These are phyloP conservation scores for Paramecium pentaurelia DNA, from an alignment of 73 alveolate genomes.

Conservation along the genomic window DNA sequence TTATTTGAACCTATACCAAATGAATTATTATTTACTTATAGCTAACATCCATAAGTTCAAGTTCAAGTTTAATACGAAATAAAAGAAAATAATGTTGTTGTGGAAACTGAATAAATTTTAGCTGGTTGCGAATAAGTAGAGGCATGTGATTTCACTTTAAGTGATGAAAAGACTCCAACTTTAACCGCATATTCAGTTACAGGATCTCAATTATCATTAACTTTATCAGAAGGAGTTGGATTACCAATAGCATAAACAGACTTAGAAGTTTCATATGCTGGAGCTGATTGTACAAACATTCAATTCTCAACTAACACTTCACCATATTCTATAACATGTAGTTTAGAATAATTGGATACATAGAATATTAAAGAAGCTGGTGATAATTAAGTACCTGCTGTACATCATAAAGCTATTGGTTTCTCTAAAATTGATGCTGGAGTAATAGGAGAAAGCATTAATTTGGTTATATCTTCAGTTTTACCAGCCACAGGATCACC, in stretches of 20 bases:
- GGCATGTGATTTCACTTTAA: constrained; percentile 15
- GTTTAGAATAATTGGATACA: neutral
- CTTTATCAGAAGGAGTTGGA: neutral
- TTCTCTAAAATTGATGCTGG: neutral
- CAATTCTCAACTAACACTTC: neutral
- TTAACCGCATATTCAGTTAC: neutral
- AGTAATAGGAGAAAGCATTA: neutral
- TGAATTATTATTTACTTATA: neutral
- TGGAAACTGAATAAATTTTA: neutral
- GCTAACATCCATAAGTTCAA: neutral
- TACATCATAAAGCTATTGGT: neutral
- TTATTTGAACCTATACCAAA: constrained; percentile 42
- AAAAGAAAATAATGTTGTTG: neutral
- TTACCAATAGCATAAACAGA: neutral
- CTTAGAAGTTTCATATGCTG: neutral
- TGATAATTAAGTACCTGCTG: neutral
- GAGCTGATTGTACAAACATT: constrained; percentile 39
- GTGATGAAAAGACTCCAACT: constrained; percentile 15
- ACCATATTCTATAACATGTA: neutral
- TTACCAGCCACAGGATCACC: neutral
- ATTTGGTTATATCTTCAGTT: neutral
- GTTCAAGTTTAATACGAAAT: neutral
- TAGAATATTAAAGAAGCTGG: neutral
- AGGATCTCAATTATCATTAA: neutral
- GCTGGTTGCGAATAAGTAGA: neutral